These are phyloP conservation scores for Cochlearia excelsa DNA, from an alignment of 345 rosid genomes.

Conservation along the genomic window DNA sequence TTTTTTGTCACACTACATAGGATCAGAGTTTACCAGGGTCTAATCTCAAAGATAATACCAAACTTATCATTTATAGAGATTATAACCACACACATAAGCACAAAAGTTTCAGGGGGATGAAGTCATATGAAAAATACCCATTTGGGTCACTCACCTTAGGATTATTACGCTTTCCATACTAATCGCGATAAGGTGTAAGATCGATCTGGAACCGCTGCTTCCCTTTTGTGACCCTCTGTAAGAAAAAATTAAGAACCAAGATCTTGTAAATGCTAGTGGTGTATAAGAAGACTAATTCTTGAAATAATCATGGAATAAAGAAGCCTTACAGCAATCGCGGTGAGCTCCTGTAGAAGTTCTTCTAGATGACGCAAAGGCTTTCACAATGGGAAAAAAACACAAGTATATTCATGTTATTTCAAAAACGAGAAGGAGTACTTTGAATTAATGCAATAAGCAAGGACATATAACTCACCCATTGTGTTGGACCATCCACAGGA, in stretches of 20 bases:
- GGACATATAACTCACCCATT: slow-evolving; percentile 67
- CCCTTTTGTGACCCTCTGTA: slow-evolving; percentile 84
- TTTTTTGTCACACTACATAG: no score
- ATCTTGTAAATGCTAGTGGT: slow-evolving; percentile 16
- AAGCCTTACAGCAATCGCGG: slow-evolving; percentile 76
- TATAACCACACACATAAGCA: no score
- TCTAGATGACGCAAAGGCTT: slow-evolving; percentile 88
- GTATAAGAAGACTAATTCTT: slow-evolving; percentile 1
- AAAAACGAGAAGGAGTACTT: neutral
- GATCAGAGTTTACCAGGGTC: no score
- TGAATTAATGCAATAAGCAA: slow-evolving; percentile 8
- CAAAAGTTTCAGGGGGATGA: no score
- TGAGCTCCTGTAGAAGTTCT: slow-evolving; percentile 86
- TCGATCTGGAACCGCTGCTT: slow-evolving; percentile 69
- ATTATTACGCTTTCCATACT: slow-evolving; percentile 19
- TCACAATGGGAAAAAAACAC: slow-evolving; percentile 22
- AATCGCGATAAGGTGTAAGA: slow-evolving; percentile 69
- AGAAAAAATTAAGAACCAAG: slow-evolving; percentile 4
- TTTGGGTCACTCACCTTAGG: slow-evolving; percentile 14
- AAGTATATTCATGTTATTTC: neutral
- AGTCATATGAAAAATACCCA: slow-evolving; percentile 2
- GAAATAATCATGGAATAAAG: slow-evolving; percentile 17
- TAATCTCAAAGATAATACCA: no score
- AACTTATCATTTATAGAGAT: no score
- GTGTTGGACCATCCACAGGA: slow-evolving; percentile 98